Conservation (phyloP, 108 stramenopile species). For the Skeletonema menzelii region DNA sequence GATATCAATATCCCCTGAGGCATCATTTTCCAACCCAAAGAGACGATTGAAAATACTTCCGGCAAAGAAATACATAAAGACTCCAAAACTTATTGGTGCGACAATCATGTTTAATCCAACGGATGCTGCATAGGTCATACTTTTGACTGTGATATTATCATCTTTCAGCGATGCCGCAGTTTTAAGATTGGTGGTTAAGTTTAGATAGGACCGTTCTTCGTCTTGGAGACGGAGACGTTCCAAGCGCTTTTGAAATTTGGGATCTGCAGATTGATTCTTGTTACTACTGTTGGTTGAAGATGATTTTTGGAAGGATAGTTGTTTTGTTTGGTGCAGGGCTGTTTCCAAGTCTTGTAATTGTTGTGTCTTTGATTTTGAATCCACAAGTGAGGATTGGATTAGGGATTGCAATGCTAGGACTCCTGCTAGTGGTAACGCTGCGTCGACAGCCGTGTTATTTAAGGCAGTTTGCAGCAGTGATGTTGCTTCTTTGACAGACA, state of each 20-base stretch:
- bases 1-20: conserved; percentile 45
- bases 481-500: neutral
- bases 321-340: neutral
- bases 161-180: conserved; percentile 25
- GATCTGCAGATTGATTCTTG: neutral
- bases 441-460: neutral
- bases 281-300: neutral
- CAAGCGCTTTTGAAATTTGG: conserved; percentile 52
- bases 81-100: conserved; percentile 80
- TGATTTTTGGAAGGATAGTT: neutral
- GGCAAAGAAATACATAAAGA: conserved; percentile 85
- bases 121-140: conserved; percentile 84
- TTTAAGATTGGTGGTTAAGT: conserved; percentile 60
- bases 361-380: neutral
- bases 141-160: conserved; percentile 72
- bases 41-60: conserved; percentile 61
- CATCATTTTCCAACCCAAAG: conserved; percentile 19
- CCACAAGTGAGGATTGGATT: neutral
- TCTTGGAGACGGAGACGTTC: conserved; percentile 53
- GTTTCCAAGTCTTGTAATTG: conserved; percentile 5
- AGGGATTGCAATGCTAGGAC: conserved; percentile 4
- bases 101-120: conserved; percentile 89
- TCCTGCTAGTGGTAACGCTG: conserved; percentile 6
- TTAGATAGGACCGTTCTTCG: conserved; percentile 67
- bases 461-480: conserved; percentile 1